A percentile compares a stretch with the other conserved stretches of the same genome.
Conservation (phyloP, 2,329 filamentous ascomycete species). For the Phoma sp. region DNA sequence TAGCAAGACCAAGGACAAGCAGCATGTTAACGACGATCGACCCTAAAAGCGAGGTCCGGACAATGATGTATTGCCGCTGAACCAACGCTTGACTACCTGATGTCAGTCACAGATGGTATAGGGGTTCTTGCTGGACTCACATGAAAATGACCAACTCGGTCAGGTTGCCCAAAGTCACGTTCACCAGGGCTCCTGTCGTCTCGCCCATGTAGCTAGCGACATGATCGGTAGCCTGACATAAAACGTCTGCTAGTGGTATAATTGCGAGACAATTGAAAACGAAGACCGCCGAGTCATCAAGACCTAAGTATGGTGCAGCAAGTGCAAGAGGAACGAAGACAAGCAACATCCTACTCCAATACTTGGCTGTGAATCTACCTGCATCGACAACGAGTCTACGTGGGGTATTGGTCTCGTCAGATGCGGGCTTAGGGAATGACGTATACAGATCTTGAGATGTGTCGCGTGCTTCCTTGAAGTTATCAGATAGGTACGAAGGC, state of each 20-base stretch:
- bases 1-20: constrained; percentile 81
- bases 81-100: constrained; percentile 73
- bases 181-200: constrained; percentile 39
- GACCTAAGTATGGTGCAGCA: constrained; percentile 50
- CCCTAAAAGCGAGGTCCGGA: constrained; percentile 85
- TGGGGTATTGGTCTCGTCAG: not conserved
- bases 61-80: constrained; percentile 76
- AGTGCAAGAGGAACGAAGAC: constrained; percentile 75
- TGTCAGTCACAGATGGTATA: constrained; percentile 18
- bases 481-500: not conserved
- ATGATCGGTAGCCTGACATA: constrained; percentile 61
- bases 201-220: constrained; percentile 82
- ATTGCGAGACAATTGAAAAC: constrained; percentile 23
- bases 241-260: constrained; percentile 18
- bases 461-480: not conserved
- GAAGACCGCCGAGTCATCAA: constrained; percentile 69
- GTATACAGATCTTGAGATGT: not conserved
- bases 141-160: constrained; percentile 84
- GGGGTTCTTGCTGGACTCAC: constrained; percentile 35
- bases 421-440: not conserved
- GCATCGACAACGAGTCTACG: not conserved
- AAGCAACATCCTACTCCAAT: constrained; percentile 79
- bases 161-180: constrained; percentile 73
- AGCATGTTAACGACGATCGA: constrained; percentile 86
- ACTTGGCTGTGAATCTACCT: not conserved